phyloP scores from a whole-genome alignment of 768 basidiomycete species.

The Boletus tomentosulus region DNA sequence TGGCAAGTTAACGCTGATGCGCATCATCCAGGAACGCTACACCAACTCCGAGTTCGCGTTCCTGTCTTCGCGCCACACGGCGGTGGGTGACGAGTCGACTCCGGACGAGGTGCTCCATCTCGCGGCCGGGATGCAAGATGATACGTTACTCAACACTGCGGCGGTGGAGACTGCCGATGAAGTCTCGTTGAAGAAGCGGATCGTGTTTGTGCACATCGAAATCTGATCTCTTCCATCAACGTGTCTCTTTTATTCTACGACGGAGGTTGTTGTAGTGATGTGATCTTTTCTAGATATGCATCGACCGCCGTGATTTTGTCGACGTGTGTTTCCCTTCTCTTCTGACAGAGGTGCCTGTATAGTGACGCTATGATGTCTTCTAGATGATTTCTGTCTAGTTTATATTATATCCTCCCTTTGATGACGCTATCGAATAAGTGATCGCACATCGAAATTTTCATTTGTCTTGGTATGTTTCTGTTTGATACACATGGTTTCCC shows the following conservation, averaged over 20 bases:
- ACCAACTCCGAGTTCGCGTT: not conserved
- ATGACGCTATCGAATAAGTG: too few relatives aligned
- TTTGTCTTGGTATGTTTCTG: not conserved
- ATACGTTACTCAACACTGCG: not conserved
- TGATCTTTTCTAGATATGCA: too few relatives aligned
- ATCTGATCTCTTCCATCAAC: not conserved
- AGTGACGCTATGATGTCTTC: not conserved
- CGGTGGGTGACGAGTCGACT: not conserved
- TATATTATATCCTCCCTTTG: not conserved
- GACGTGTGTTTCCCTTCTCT: not conserved
- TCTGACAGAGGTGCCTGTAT: not conserved
- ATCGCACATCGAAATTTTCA: not conserved
- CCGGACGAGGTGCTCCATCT: conserved; percentile 1
- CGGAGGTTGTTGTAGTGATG: too few relatives aligned
- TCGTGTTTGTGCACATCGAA: not conserved
- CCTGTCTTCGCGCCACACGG: not conserved
- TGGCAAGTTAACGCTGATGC: not conserved
- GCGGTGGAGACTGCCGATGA: not conserved
- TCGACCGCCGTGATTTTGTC: too few relatives aligned
- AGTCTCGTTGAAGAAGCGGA: not conserved
- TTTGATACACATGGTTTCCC: not conserved
- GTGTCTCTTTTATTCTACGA: too few relatives aligned
- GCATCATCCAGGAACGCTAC: not conserved
- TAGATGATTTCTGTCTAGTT: not conserved
- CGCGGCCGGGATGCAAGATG: not conserved